These are phyloP conservation scores for Saccharomyces hybrid DNA, from an alignment of 1,139 yeast species.

Conservation along the genomic window DNA sequence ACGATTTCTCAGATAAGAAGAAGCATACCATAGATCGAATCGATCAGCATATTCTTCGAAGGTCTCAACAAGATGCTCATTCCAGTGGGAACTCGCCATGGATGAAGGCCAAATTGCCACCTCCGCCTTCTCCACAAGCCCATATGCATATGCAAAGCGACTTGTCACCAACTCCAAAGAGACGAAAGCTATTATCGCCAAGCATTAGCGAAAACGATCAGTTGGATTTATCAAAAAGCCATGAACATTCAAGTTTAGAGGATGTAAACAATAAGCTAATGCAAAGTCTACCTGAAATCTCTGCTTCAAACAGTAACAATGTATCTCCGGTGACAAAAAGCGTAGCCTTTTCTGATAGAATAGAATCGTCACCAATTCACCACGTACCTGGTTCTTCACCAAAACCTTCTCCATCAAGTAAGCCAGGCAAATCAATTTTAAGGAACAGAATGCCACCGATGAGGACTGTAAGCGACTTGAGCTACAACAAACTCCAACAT, in stretches of 20 bases:
- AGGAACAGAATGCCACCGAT: slow-evolving; percentile 10
- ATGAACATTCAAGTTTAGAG: not conserved
- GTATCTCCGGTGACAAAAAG: slow-evolving; percentile 23
- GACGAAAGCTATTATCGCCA: slow-evolving; percentile 11
- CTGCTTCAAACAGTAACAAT: not conserved
- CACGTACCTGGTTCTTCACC: slow-evolving; percentile 21
- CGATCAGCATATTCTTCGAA: not conserved
- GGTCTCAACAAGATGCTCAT: not conserved
- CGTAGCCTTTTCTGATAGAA: slow-evolving; percentile 28
- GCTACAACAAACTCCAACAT: slow-evolving; percentile 2
- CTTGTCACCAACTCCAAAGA: slow-evolving; percentile 21
- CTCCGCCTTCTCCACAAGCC: slow-evolving; percentile 9
- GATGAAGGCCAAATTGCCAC: slow-evolving; percentile 4
- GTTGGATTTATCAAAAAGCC: not conserved
- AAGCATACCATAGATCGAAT: not conserved
- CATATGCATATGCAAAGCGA: slow-evolving; percentile 6
- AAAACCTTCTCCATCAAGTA: slow-evolving; percentile 13
- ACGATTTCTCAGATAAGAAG: not conserved
- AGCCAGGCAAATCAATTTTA: slow-evolving; percentile 26
- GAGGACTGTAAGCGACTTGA: slow-evolving; percentile 4
- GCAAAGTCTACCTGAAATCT: not conserved
- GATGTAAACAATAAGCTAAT: not conserved
- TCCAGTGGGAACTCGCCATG: not conserved
- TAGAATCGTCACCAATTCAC: slow-evolving; percentile 23
- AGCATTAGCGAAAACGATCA: not conserved